Conservation (phyloP, 805 yeast species). For the Ogataea ganodermae region DNA sequence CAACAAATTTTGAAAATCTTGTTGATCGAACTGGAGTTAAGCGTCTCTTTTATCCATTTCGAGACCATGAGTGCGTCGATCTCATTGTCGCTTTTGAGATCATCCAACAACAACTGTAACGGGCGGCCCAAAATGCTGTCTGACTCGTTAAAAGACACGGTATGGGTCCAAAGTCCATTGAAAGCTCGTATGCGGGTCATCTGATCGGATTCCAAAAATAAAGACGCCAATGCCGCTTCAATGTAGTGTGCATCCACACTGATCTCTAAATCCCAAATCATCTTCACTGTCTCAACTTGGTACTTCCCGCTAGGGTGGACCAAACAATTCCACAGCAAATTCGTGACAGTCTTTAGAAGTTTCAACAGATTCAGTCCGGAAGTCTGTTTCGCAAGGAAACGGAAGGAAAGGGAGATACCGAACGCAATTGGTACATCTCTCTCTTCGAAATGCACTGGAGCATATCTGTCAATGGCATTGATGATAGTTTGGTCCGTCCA, state of each 20-base stretch:
- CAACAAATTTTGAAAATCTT: conserved; percentile 60
- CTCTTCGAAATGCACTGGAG: conserved; percentile 16
- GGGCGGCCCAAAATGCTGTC: conserved; percentile 61
- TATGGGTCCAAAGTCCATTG: conserved; percentile 73
- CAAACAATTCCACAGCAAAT: conserved; percentile 58
- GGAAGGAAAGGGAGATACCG: conserved; percentile 44
- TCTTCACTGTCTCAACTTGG: conserved; percentile 72
- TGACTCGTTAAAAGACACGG: conserved; percentile 49
- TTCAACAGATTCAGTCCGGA: conserved; percentile 37
- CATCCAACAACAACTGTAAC: conserved; percentile 67
- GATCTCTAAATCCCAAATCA: conserved; percentile 62
- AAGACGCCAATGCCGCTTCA: conserved; percentile 70
- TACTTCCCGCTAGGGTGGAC: conserved; percentile 49
- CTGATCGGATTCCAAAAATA: conserved; percentile 45
- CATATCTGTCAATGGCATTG: conserved; percentile 32
- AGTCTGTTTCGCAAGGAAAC: conserved; percentile 36
- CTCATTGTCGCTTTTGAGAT: conserved; percentile 45
- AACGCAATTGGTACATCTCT: conserved; percentile 39
- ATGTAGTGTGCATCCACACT: conserved; percentile 53
- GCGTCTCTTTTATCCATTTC: conserved; percentile 49
- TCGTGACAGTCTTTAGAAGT: conserved; percentile 43
- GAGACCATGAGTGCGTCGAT: conserved; percentile 45
- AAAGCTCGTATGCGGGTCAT: conserved; percentile 55
- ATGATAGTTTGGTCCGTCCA: conserved; percentile 35
- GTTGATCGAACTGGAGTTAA: conserved; percentile 56